phyloP scores from a whole-genome alignment of 345 rosid genomes.

The Salix koriyanagi region DNA sequence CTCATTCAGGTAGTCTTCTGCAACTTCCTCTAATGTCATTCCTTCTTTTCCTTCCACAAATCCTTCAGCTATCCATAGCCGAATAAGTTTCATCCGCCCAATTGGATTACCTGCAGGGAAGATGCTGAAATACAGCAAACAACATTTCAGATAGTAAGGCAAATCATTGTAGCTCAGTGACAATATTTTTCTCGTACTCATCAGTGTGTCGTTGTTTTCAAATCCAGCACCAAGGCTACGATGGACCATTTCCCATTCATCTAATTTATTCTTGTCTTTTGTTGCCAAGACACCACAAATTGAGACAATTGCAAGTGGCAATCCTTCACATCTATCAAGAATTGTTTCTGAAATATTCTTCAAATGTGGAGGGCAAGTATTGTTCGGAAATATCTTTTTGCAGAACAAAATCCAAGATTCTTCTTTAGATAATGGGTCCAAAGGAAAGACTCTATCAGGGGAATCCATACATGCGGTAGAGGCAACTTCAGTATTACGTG shows the following conservation, averaged over 20 bases:
- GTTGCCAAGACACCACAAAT: constrained; percentile 18
- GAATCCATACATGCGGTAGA: constrained; percentile 11
- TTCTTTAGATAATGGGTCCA: constrained; percentile 11
- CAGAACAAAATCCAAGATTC: constrained; percentile 23
- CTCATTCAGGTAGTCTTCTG: constrained; percentile 2
- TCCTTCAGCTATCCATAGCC: constrained; percentile 12
- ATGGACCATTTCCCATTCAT: constrained; percentile 4
- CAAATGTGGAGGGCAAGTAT: constrained; percentile 14
- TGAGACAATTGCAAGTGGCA: constrained; percentile 28
- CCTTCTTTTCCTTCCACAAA: constrained; percentile 5
- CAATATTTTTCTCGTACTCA: neutral
- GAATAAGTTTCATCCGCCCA: neutral
- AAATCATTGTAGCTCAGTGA: constrained; percentile 6
- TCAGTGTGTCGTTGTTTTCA: neutral
- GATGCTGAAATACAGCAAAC: neutral
- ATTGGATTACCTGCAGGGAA: neutral
- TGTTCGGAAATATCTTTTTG: constrained; percentile 16
- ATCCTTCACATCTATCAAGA: constrained; percentile 20
- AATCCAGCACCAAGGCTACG: constrained; percentile 3
- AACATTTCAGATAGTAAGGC: neutral
- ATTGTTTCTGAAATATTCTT: constrained; percentile 13
- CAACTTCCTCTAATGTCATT: constrained; percentile 1
- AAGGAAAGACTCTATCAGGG: constrained; percentile 4
- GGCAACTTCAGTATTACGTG: constrained; percentile 17
- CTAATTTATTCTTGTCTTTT: neutral